Evolutionary conservation across 2,329 filamentous ascomycete genomes (phyloP).

Genomic region (Thermomyces lanuginosus): DNA sequence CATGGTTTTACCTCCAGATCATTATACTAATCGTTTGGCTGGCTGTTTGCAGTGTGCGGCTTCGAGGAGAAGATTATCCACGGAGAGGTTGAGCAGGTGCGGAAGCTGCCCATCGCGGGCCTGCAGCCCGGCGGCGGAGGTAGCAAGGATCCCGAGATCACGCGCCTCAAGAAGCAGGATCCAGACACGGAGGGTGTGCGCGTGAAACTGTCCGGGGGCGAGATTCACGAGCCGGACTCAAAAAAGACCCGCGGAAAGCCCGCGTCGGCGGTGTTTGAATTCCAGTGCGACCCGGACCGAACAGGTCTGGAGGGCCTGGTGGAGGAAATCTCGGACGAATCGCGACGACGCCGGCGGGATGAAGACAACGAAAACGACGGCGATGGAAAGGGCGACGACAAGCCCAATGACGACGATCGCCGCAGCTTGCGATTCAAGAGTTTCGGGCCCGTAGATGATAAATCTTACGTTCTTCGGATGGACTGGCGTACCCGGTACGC

Average conservation of each 20-base stretch:
- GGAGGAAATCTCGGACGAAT: constrained; percentile 12
- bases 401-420: constrained; percentile 9
- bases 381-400: constrained; percentile 13
- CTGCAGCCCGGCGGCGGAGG: constrained; percentile 40
- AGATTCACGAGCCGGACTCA: constrained; percentile 8
- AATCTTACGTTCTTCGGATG: constrained; percentile 50
- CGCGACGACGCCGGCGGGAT: constrained; percentile 8
- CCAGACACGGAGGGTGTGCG: constrained; percentile 54
- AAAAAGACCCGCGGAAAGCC: constrained; percentile 38
- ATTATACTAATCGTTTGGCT: constrained; percentile 2
- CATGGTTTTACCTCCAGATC: neutral
- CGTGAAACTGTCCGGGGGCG: constrained; percentile 47
- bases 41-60: constrained; percentile 47
- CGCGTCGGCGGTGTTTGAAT: constrained; percentile 54
- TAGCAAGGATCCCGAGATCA: constrained; percentile 43
- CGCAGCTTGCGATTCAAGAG: constrained; percentile 60
- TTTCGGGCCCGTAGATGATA: constrained; percentile 46
- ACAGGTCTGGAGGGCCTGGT: constrained; percentile 50
- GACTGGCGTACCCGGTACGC: constrained; percentile 81
- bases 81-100: constrained; percentile 28
- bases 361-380: constrained; percentile 10
- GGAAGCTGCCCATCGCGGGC: constrained; percentile 56
- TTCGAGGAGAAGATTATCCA: constrained; percentile 34
- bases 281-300: constrained; percentile 58
- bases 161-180: constrained; percentile 51